These are phyloP conservation scores for Rachicladosporium sp. DNA, from an alignment of 2,329 filamentous ascomycete genomes.

Conservation along the genomic window DNA sequence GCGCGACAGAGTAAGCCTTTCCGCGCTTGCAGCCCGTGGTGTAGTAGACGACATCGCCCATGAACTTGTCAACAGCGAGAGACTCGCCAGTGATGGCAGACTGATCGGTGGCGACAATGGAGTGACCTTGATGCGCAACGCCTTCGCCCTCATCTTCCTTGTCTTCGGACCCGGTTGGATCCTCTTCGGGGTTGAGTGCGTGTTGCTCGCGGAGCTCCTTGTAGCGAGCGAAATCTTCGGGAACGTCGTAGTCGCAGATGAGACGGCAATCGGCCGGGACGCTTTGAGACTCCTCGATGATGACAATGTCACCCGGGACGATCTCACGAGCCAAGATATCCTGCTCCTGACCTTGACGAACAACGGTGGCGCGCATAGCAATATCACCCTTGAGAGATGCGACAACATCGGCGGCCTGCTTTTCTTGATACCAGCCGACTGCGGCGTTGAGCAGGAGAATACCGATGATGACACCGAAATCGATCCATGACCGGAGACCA, in stretches of 20 bases:
- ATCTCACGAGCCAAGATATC: constrained; percentile 63
- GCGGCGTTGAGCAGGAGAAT: constrained; percentile 64
- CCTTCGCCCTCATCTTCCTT: constrained; percentile 47
- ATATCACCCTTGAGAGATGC: constrained; percentile 66
- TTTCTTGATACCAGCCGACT: constrained; percentile 72
- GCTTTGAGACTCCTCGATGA: constrained; percentile 60
- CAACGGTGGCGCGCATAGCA: constrained; percentile 57
- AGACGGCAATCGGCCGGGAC: constrained; percentile 58
- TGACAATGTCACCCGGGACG: constrained; percentile 63
- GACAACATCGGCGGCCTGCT: constrained; percentile 67
- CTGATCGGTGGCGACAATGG: constrained; percentile 62
- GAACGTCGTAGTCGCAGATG: constrained; percentile 60
- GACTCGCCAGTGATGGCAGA: constrained; percentile 74
- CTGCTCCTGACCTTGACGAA: constrained; percentile 55
- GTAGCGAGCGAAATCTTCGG: constrained; percentile 55
- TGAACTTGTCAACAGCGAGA: constrained; percentile 66
- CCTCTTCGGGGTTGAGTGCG: constrained; percentile 41
- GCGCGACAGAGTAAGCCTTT: constrained; percentile 59
- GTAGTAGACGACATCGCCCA: constrained; percentile 65
- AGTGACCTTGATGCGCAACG: constrained; percentile 49
- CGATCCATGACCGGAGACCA: constrained; percentile 64
- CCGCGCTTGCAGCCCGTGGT: constrained; percentile 73
- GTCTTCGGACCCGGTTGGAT: constrained; percentile 48
- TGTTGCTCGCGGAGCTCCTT: constrained; percentile 47
- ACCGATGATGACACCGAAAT: constrained; percentile 66